These are phyloP conservation scores for Tetrahymena borealis DNA, from an alignment of 73 alveolate genomes.

Conservation along the genomic window DNA sequence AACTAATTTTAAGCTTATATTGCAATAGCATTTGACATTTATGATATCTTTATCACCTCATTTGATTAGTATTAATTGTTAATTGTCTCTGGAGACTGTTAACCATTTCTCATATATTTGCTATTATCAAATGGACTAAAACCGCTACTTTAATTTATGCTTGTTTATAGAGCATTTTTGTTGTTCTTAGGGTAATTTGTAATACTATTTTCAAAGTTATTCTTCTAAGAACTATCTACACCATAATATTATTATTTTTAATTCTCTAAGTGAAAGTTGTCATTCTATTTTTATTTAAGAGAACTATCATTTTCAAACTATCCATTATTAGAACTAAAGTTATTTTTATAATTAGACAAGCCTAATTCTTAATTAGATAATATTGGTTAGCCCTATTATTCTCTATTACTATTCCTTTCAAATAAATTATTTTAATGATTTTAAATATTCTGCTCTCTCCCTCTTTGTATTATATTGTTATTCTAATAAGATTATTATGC, in stretches of 20 bases:
- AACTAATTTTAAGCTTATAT: neutral
- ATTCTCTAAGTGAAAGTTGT: neutral
- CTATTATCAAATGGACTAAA: neutral
- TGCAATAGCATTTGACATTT: neutral
- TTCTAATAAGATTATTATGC: neutral
- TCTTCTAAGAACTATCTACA: neutral
- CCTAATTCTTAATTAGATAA: neutral
- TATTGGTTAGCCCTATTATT: neutral
- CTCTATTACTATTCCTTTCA: neutral
- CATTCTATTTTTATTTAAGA: neutral
- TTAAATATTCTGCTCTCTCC: neutral
- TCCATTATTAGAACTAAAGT: neutral
- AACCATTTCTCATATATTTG: neutral
- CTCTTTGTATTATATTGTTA: neutral
- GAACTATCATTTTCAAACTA: neutral
- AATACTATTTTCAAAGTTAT: neutral
- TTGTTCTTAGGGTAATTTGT: neutral
- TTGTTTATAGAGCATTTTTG: neutral
- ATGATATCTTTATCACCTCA: neutral
- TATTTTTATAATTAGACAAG: neutral
- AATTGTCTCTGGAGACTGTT: neutral
- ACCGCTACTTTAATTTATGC: neutral
- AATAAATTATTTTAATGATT: neutral
- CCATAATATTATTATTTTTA: neutral
- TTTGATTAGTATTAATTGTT: neutral